Conservation (phyloP, 225 moss, liverwort and hornwort species). For the Marchantia polymorpha region DNA sequence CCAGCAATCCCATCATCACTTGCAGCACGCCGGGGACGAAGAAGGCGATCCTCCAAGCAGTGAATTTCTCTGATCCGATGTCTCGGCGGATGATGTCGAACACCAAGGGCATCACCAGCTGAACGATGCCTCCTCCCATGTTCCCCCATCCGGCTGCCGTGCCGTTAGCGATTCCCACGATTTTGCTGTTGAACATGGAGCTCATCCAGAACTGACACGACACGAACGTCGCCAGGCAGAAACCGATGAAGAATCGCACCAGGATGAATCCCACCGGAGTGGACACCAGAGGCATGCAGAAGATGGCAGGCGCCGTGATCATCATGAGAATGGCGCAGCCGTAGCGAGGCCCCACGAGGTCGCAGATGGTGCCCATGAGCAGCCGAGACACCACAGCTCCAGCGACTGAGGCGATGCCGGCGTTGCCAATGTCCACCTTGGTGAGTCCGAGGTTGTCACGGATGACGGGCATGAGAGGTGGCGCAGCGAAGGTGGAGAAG, state of each 20-base stretch:
- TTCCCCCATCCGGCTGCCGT: slow-evolving; percentile 87
- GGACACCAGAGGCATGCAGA: slow-evolving; percentile 61
- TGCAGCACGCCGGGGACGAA: slow-evolving; percentile 69
- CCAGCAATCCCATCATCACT: slow-evolving; percentile 55
- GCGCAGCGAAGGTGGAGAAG: slow-evolving; percentile 83
- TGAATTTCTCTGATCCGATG: slow-evolving; percentile 45
- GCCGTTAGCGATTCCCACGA: slow-evolving; percentile 76
- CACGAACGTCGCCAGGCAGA: slow-evolving; percentile 77
- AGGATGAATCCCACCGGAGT: slow-evolving; percentile 48
- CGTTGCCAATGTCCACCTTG: slow-evolving; percentile 68
- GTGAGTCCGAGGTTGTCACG: slow-evolving; percentile 67
- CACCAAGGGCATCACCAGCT: slow-evolving; percentile 82
- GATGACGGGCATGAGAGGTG: slow-evolving; percentile 80
- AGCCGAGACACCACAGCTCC: slow-evolving; percentile 77
- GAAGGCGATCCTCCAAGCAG: slow-evolving; percentile 65
- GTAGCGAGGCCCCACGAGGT: slow-evolving; percentile 78
- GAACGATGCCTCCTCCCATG: slow-evolving; percentile 77
- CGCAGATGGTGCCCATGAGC: slow-evolving; percentile 77
- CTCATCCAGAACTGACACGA: slow-evolving; percentile 98
- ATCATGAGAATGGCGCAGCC: slow-evolving; percentile 66
- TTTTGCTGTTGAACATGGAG: slow-evolving; percentile 82
- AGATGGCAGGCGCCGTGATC: slow-evolving; percentile 64
- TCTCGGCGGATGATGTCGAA: slow-evolving; percentile 54
- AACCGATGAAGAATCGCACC: slow-evolving; percentile 85
- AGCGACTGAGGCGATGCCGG: slow-evolving; percentile 60